Base-by-base conservation (phyloP, 2,329 filamentous ascomycete genomes). In the Fusarium aywerte region DNA sequence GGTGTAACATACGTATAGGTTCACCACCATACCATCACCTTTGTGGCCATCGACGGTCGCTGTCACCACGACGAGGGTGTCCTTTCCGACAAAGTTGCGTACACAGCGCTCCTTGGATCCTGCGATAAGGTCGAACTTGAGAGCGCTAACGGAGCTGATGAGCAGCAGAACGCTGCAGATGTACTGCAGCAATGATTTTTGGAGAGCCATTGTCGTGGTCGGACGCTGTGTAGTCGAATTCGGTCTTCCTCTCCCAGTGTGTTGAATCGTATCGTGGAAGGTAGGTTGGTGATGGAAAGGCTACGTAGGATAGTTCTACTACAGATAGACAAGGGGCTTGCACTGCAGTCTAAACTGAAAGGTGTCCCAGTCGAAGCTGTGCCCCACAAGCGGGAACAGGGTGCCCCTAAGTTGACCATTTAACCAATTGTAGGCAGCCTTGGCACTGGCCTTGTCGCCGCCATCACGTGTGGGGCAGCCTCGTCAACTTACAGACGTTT, bases 51-150 rank as follows among this genome's bases (percentile, higher is more conserved):
- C 88, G 57, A 97, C 86, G 61, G 89, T 97, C 55, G 94, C 92
- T 58, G 95, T 98, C 52, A 99, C 95, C 32, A 98, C 95, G 39
- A 99, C 96, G 69, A 99, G 84, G 68, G 96, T 97, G 77, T 97
- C 93, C 80, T 89, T 91, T 64, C 88, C 87, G 70, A 97, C 94
- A 79, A 97, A 99, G 83, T 99, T 99, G 78, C 95, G 89, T 79
- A 99, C 92, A 83, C 96, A 99, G 82, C 95, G 88, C 82, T 95
- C 91, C 76, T 90, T 87, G 65, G 82, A 80, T 69, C 89, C 86
- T 42, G 93, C 92, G 74, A 87, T 81, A 64, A 99, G 88, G 75
- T 99, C 96, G 85, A 99, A 97, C 84, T 97, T 97, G 75, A 99
- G 89, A 61, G 93, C 93, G 70, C 84, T 80, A 67, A 83, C 81